Conservation (phyloP, 2,329 filamentous ascomycete genomes). For the Aspergillus carbonarius region DNA sequence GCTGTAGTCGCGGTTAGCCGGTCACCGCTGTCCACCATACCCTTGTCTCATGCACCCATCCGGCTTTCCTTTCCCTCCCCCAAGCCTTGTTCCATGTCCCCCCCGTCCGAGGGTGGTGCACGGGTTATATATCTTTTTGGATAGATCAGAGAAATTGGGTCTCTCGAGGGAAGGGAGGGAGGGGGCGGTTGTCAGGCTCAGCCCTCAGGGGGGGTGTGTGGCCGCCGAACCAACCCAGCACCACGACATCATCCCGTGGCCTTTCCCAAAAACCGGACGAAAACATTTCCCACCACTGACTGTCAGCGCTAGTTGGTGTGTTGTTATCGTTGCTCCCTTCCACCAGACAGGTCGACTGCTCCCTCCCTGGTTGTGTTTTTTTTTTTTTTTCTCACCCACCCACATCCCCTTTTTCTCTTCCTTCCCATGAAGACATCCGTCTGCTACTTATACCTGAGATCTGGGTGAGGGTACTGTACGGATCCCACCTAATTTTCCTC, state of each 20-base stretch:
- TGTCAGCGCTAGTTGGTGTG: not conserved
- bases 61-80: not conserved
- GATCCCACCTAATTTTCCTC: too few species aligned
- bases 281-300: not conserved
- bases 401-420: not conserved
- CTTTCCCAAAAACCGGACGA: not conserved
- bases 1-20: not conserved
- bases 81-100: not conserved
- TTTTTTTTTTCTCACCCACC: not conserved
- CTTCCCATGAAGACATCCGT: not conserved
- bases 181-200: not conserved
- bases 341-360: not conserved
- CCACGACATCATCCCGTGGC: not conserved
- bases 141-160: constrained; percentile 15
- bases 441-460: constrained; percentile 4
- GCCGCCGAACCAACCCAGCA: not conserved
- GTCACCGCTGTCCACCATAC: not conserved
- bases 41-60: not conserved
- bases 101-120: not conserved
- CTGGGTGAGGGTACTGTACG: not conserved
- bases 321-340: not conserved
- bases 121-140: constrained; percentile 11
- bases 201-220: not conserved
- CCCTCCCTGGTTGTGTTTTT: not conserved
- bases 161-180: not conserved